Evolutionary conservation across 164 flowering plant species (phyloP).

Genomic region (Protea cynaroides): DNA sequence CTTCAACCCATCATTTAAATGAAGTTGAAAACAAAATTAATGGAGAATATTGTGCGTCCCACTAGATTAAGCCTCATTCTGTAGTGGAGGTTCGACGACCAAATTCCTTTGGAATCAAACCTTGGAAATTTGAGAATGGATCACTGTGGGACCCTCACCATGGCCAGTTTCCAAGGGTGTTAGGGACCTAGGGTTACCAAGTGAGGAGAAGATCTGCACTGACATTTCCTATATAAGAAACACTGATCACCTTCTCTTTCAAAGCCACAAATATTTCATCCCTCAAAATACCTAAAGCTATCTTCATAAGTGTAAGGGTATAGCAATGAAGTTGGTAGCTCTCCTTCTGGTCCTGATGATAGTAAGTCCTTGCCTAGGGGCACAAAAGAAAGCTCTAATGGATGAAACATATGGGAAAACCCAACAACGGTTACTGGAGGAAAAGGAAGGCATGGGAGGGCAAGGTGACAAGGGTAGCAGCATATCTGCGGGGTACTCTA

Average conservation of each 20-base stretch:
- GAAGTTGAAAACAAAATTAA: neutral
- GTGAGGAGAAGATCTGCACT: too few species aligned
- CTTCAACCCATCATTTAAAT: slow-evolving; percentile 4
- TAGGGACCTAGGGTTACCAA: too few species aligned
- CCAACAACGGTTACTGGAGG: too few species aligned
- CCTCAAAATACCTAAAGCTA: neutral
- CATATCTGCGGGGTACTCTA: neutral
- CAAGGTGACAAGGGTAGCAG: neutral
- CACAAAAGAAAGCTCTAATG: neutral
- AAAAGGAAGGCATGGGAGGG: too few species aligned
- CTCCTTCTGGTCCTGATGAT: slow-evolving; percentile 16
- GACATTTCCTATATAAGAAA: neutral
- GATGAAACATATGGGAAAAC: neutral
- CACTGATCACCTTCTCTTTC: neutral
- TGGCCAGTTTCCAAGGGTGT: too few species aligned
- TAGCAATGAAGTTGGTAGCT: slow-evolving; percentile 12
- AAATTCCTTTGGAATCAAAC: slow-evolving; percentile 2
- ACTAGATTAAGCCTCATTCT: slow-evolving; percentile 22
- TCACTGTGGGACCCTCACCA: too few species aligned
- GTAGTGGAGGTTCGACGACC: slow-evolving; percentile 24
- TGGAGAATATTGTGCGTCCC: slow-evolving; percentile 17
- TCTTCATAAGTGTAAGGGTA: too few species aligned
- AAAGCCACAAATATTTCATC: neutral
- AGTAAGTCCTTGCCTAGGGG: slow-evolving; percentile 13
- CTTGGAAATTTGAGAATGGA: neutral